Base-by-base conservation (phyloP, 805 yeast genomes). In the Candida stauntonica region DNA sequence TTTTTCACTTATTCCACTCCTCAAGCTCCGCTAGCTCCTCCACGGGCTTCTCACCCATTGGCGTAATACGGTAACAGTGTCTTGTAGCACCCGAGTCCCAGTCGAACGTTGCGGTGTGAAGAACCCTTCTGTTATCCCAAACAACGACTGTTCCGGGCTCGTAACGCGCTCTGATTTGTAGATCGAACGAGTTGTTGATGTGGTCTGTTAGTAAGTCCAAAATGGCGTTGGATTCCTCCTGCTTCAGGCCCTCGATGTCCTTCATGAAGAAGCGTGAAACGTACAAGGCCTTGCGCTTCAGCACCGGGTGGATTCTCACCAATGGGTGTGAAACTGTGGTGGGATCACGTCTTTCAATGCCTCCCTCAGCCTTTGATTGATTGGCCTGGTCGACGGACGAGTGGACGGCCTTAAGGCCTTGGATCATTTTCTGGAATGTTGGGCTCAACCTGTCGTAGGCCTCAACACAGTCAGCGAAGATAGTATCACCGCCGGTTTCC, bases 281-380 rank as follows among this genome's bases (percentile, higher is more conserved):
- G 43, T 63, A 77, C 46, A 78, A 59, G 1, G 78, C 62, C 57
- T 78, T 79, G 74, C 77, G 68, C 31, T 81, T 81, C 20, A 83
- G 77, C 12, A 71, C 79, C 8, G 85, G 84, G 48, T 79, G 79
- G 28, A 81, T 75, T 61, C 83, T 70, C 26, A 79, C 70, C 18
- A 79, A 46, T 3, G 82, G 83, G 57, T 79, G 85, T 5, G 28
- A 18, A 5, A 42, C 47, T 7, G 47, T 35, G 15, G 52, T 34
- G 8, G 51, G 51, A 15, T 42, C 38, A 42, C 68, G 73, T 56
- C 79, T 68, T 47, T 68, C 77, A 38, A 76, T 62, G 38, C 66
- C 66, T 40, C 66, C 65, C 14, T 68, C 70, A n/a, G 73, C 71
- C 39, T 58, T 58, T 18, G 75, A 63, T 17, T 76, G 77, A 20